Percentiles rank a stretch among this genome's conserved stretches.
Conservation (phyloP, 345 rosid genomes). For the Dipteronia sinensis region DNA sequence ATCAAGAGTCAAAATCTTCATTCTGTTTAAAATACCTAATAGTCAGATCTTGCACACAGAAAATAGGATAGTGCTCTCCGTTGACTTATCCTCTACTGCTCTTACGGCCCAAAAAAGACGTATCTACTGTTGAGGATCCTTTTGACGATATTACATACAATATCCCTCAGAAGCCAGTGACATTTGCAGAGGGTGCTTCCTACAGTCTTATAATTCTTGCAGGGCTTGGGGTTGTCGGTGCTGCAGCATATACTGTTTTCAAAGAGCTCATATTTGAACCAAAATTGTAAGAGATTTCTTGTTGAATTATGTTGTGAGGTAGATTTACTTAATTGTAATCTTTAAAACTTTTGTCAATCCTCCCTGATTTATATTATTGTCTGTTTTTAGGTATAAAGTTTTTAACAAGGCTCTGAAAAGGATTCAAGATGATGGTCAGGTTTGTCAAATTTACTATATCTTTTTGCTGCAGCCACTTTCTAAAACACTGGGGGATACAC, state of each 20-base stretch:
- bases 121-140: slow-evolving; percentile 93
- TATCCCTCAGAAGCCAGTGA: slow-evolving; percentile 93
- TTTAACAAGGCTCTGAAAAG: slow-evolving; percentile 85
- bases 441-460: slow-evolving; percentile 30
- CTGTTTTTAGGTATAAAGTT: slow-evolving; percentile 67
- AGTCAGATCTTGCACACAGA: neutral
- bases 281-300: slow-evolving; percentile 65
- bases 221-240: slow-evolving; percentile 92
- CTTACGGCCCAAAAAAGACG: slow-evolving; percentile 70
- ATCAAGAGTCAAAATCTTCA: neutral
- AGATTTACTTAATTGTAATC: too few species aligned
- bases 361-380: slow-evolving; percentile 20
- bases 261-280: slow-evolving; percentile 94
- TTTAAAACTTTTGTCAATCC: neutral
- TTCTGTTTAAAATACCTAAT: neutral
- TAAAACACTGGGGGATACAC: neutral
- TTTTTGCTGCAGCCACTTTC: neutral
- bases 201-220: slow-evolving; percentile 84
- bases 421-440: slow-evolving; percentile 94
- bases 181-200: slow-evolving; percentile 93
- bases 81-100: slow-evolving; percentile 6
- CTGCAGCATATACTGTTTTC: slow-evolving; percentile 86
- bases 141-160: slow-evolving; percentile 93
- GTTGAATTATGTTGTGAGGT: slow-evolving; percentile 15
- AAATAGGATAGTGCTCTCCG: neutral